Conservation (phyloP, 2,329 filamentous ascomycete genomes). For the Ceratocystis colombiana region DNA sequence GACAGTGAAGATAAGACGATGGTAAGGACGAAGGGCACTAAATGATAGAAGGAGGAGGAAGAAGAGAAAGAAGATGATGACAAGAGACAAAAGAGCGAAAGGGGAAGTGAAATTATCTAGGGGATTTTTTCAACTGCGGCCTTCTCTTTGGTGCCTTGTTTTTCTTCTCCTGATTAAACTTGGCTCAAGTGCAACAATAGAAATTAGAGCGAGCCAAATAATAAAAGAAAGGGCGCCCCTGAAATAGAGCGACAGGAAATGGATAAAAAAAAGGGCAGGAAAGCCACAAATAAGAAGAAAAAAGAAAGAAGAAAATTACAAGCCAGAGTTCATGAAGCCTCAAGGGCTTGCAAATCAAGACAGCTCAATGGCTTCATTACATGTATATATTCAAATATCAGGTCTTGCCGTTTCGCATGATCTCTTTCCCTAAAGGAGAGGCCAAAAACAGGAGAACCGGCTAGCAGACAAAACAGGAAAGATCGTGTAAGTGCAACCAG, state of each 20-base stretch:
- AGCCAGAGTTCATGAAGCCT: not conserved
- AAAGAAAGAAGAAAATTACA: not conserved
- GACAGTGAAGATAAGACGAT: too few species aligned
- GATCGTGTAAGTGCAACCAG: slow-evolving; percentile 3
- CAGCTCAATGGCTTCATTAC: not conserved
- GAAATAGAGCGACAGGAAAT: not conserved
- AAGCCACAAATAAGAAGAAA: not conserved
- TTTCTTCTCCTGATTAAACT: slow-evolving; percentile 8
- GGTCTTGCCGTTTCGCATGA: not conserved
- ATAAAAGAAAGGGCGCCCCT: not conserved
- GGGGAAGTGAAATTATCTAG: not conserved
- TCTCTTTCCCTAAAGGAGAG: not conserved
- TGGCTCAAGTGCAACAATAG: slow-evolving; percentile 7
- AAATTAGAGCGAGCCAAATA: slow-evolving; percentile 11
- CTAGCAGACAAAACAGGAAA: not conserved
- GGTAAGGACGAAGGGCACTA: too few species aligned
- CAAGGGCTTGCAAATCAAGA: not conserved
- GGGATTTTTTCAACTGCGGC: not conserved
- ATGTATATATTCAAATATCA: not conserved
- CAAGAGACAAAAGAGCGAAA: not conserved
- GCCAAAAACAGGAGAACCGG: not conserved
- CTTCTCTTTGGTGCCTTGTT: not conserved
- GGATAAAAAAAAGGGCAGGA: too few species aligned
- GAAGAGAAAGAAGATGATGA: not conserved
- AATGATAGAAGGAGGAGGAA: not conserved